Percentiles rank a stretch among this genome's conserved stretches.
Evolutionary conservation across 1,284 basidiomycete genomes (phyloP).

Genomic region (Apiotrichum domesticum): DNA sequence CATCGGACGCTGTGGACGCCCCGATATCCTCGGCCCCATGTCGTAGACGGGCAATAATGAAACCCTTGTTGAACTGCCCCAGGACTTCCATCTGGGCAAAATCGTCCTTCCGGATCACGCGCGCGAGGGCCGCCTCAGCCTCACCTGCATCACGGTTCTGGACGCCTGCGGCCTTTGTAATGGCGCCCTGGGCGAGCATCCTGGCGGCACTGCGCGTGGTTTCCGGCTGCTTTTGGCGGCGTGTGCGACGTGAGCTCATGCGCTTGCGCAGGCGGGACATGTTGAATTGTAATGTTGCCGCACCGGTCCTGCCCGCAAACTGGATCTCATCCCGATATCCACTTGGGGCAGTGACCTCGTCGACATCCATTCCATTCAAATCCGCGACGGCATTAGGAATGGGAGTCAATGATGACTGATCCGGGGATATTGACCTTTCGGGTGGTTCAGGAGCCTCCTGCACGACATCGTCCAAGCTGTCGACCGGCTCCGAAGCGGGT

Average conservation of each 20-base stretch:
- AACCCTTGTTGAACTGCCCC: conserved; percentile 95
- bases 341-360: background rate
- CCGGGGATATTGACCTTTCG: too few relatives aligned
- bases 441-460: too few relatives aligned
- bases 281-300: conserved; percentile 36
- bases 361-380: background rate
- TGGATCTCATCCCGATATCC: conserved; percentile 38
- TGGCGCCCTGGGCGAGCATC: conserved; percentile 20
- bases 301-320: conserved; percentile 25
- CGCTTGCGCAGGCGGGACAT: conserved; percentile 25
- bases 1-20: conserved; percentile 54
- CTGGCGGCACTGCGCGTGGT: conserved; percentile 19
- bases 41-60: conserved; percentile 75
- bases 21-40: conserved; percentile 3
- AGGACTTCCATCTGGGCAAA: conserved; percentile 77
- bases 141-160: conserved; percentile 55
- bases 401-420: background rate
- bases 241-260: conserved; percentile 10
- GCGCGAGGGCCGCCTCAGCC: conserved; percentile 68
- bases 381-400: background rate
- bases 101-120: conserved; percentile 82
- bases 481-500: too few relatives aligned
- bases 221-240: background rate
- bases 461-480: too few relatives aligned
- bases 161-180: conserved; percentile 53